Evolutionary conservation across 352 stramenopile species (phyloP).

Genomic region (Pythium biforme): DNA sequence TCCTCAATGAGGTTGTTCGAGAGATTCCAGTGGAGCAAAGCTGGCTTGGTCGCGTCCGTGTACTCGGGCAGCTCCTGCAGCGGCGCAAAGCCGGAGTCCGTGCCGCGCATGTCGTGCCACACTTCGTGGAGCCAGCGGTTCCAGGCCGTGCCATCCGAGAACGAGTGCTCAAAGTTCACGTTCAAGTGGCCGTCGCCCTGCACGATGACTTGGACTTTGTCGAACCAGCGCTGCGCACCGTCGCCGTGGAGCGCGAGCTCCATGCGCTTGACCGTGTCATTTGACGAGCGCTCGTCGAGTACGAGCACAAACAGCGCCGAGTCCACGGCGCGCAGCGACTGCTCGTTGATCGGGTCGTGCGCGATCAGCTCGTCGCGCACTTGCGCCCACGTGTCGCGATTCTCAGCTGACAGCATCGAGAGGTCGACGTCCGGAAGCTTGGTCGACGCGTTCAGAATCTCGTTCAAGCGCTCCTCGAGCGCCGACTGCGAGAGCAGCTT

Average conservation of each 20-base stretch:
- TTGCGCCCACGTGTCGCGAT: conserved; percentile 85
- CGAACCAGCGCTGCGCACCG: conserved; percentile 87
- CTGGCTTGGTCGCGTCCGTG: conserved; percentile 37
- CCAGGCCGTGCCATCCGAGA: conserved; percentile 92
- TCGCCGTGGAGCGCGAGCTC: conserved; percentile 85
- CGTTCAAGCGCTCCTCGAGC: conserved; percentile 62
- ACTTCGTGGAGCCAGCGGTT: conserved; percentile 92
- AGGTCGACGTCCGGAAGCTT: conserved; percentile 59
- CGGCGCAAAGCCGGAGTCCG: conserved; percentile 67
- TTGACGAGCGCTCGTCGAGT: conserved; percentile 73
- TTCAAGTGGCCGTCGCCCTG: conserved; percentile 82
- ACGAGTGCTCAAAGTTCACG: conserved; percentile 95
- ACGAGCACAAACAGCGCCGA: conserved; percentile 89
- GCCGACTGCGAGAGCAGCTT: conserved; percentile 71
- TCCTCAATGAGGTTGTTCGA: conserved; percentile 74
- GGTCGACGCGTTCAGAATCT: conserved; percentile 57
- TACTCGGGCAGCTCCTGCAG: conserved; percentile 68
- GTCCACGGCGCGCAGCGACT: conserved; percentile 81
- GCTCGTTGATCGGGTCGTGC: conserved; percentile 65
- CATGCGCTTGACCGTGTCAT: conserved; percentile 71
- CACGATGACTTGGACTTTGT: conserved; percentile 91
- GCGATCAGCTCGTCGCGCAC: conserved; percentile 69
- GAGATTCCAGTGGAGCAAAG: conserved; percentile 69
- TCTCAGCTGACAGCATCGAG: conserved; percentile 77
- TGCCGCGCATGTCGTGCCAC: conserved; percentile 87